Evolutionary conservation across 805 yeast genomes (phyloP), one percentile per base, ranked within the genome.

Genomic region (Sungouiozyma ichnusensis): DNA sequence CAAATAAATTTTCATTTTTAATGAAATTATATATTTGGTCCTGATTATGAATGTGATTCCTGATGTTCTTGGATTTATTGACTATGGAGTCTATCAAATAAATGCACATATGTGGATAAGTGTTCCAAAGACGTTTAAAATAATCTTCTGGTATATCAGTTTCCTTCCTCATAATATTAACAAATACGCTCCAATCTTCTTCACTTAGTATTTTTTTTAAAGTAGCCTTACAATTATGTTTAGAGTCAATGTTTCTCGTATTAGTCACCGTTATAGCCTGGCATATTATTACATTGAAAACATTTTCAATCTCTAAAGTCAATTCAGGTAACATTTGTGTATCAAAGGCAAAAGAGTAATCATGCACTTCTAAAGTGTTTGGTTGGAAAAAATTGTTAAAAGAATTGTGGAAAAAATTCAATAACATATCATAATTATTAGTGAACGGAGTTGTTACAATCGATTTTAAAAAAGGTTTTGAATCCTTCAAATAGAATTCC

Each of bases 401-500:
- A 7, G 29, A 24, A 7, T 11, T 24, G 11, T 24, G 29, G 29
- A 24, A 11, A 24, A 24, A 24, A 24, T 11, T 24, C 29, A 24
- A 7, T 24, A 24, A 24, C 11, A 24, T 7, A 24, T 24, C 29
- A 24, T 24, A 24, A 24, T 24, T 24, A 11, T 24, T 11, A 7
- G 29, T 24, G 29, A 24, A 24, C 6, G 29, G 9, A 6, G 29
- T 24, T 11, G 6, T 24, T 7, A 11, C 6, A 24, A 24, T 24
- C 6, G 29, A 24, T 11, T 24, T 43, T 43, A 8, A 20, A 7
- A 67, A 53, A 27, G 67, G 65, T 8, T 58, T 49, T 58, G 77
- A 66, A 24, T 68, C 69, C 4, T 66, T 68, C 18, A 63, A 64
- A 38, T 67, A 66, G 14, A 73, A 66, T 8, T 68, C 69, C 3